These are phyloP conservation scores for Rosa chinensis DNA, from an alignment of 306 rosid species.

Conservation along the genomic window DNA sequence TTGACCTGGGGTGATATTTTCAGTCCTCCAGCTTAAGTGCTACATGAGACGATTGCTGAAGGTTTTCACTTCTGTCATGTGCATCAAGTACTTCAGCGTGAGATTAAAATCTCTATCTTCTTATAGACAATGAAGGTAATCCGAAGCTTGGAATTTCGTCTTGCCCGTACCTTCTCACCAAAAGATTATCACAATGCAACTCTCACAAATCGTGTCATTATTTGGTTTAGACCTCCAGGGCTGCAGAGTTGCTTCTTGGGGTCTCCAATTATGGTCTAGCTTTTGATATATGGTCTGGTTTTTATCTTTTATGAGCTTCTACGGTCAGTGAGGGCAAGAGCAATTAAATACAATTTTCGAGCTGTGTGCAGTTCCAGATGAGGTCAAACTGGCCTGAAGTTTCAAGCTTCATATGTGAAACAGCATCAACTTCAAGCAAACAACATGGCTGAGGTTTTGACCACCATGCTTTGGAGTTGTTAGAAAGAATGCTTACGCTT, in stretches of 20 bases:
- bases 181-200: conserved; percentile 43
- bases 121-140: conserved; percentile 32
- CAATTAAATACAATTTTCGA: no score
- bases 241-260: conserved; percentile 53
- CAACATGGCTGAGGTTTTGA: no score
- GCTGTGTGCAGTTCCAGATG: no score
- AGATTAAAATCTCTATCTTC: conserved; percentile 27
- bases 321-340: no score
- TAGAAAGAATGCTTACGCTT: no score
- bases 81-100: conserved; percentile 50
- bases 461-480: no score
- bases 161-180: conserved; percentile 45
- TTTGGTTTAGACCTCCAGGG: conserved; percentile 40
- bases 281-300: conserved; percentile 52
- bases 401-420: no score
- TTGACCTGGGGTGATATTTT: conserved; percentile 41
- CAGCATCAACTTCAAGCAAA: no score
- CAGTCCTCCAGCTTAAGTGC: conserved; percentile 37
- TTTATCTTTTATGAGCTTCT: no score
- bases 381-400: no score
- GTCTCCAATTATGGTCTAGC: conserved; percentile 48
- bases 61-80: conserved; percentile 54
- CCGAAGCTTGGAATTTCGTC: conserved; percentile 56
- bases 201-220: conserved; percentile 49
- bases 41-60: conserved; percentile 42